These are phyloP conservation scores for Cadophora sp. DNA, from an alignment of 2,329 filamentous ascomycete species.

Conservation along the genomic window DNA sequence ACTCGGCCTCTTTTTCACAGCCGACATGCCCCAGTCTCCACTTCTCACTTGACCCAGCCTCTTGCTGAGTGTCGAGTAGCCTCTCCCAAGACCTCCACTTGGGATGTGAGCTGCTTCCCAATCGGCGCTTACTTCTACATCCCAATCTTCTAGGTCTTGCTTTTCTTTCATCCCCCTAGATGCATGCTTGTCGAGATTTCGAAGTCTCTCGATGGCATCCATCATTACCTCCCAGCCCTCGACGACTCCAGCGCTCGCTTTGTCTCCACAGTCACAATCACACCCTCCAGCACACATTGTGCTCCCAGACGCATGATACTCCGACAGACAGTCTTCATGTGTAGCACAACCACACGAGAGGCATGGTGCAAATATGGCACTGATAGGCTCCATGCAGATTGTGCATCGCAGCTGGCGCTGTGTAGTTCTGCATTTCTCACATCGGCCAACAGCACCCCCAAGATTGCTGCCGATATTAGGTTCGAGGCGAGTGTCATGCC, in stretches of 20 bases:
- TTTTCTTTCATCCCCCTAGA: slow-evolving; percentile 28
- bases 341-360: slow-evolving; percentile 67
- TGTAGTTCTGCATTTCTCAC: slow-evolving; percentile 57
- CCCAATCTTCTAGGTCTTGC: slow-evolving; percentile 36
- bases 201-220: slow-evolving; percentile 46
- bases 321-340: slow-evolving; percentile 59
- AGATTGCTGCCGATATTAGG: slow-evolving; percentile 53
- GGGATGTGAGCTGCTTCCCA: slow-evolving; percentile 38
- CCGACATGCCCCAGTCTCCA: slow-evolving; percentile 40
- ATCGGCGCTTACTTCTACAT: slow-evolving; percentile 36
- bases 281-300: slow-evolving; percentile 67
- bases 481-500: slow-evolving; percentile 68
- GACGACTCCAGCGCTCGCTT: slow-evolving; percentile 62
- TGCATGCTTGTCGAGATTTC: slow-evolving; percentile 31
- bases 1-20: slow-evolving; percentile 41
- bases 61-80: slow-evolving; percentile 41
- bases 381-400: slow-evolving; percentile 66
- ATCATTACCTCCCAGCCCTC: slow-evolving; percentile 67
- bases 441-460: slow-evolving; percentile 56
- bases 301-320: slow-evolving; percentile 49
- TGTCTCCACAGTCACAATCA: slow-evolving; percentile 66
- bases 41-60: slow-evolving; percentile 41
- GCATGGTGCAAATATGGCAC: slow-evolving; percentile 65
- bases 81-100: slow-evolving; percentile 34
- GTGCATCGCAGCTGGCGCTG: slow-evolving; percentile 67